Conservation (phyloP, 73 alveolate genomes). For the Paramecium caudatum region DNA sequence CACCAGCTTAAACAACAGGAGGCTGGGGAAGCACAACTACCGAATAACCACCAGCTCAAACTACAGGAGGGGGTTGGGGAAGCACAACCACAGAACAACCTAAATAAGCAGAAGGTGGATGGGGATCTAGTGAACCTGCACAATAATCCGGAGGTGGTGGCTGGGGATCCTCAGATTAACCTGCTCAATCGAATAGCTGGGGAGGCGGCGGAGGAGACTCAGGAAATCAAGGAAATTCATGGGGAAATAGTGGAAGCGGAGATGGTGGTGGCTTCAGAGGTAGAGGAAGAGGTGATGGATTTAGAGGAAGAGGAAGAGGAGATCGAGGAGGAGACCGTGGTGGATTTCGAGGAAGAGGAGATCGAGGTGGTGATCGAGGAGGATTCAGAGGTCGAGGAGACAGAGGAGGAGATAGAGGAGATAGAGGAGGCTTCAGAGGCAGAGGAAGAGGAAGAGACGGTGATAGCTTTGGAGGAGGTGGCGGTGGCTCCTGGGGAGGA, state of each 20-base stretch:
- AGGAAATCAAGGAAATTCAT: neutral
- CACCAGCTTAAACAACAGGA: slow-evolving; percentile 10
- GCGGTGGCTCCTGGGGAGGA: neutral
- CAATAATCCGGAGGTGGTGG: too few relatives aligned
- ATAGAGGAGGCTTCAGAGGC: slow-evolving; percentile 56
- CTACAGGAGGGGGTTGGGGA: neutral
- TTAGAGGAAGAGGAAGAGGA: slow-evolving; percentile 51
- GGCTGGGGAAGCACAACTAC: slow-evolving; percentile 6
- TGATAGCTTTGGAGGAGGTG: slow-evolving; percentile 29
- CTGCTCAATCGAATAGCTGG: slow-evolving; percentile 15
- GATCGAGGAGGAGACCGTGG: neutral
- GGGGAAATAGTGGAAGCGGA: slow-evolving; percentile 33
- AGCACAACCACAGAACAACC: neutral
- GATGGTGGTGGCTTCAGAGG: slow-evolving; percentile 46
- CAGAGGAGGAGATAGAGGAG: slow-evolving; percentile 39
- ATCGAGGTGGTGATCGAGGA: slow-evolving; percentile 51
- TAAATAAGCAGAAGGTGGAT: neutral
- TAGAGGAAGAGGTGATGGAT: slow-evolving; percentile 8
- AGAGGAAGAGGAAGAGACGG: slow-evolving; percentile 30
- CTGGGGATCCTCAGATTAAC: slow-evolving; percentile 12
- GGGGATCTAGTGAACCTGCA: slow-evolving; percentile 33
- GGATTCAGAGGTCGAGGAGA: slow-evolving; percentile 57
- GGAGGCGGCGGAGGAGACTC: slow-evolving; percentile 56
- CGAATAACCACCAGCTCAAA: neutral
- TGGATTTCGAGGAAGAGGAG: slow-evolving; percentile 40